Conservation (phyloP, 331 rosid species). For the Phaseolus coccineus region DNA sequence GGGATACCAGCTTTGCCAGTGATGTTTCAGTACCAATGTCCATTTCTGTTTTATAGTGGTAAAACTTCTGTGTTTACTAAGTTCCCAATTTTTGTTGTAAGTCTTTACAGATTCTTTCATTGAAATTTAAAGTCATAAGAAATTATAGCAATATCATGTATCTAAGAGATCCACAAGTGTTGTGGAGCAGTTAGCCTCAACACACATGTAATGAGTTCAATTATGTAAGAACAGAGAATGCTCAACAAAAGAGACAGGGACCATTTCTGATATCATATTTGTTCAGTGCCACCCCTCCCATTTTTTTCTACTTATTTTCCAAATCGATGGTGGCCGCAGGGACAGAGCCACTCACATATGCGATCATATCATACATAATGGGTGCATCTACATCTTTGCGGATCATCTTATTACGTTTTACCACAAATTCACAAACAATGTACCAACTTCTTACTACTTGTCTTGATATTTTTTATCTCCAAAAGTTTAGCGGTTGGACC, state of each 20-base stretch:
- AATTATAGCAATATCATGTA: slow-evolving; percentile 59
- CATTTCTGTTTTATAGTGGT: slow-evolving; percentile 84
- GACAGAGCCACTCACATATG: background rate
- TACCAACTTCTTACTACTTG: background rate
- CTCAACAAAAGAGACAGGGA: slow-evolving; percentile 39
- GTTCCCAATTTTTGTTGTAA: slow-evolving; percentile 70
- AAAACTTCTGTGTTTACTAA: slow-evolving; percentile 44
- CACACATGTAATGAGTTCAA: slow-evolving; percentile 48
- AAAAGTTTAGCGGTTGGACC: background rate
- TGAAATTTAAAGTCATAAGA: slow-evolving; percentile 68
- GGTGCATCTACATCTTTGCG: slow-evolving; percentile 15
- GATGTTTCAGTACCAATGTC: slow-evolving; percentile 87
- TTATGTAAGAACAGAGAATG: slow-evolving; percentile 49
- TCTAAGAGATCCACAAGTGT: slow-evolving; percentile 43
- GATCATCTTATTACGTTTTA: background rate
- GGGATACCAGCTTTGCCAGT: slow-evolving; percentile 74
- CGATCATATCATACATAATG: slow-evolving; percentile 17
- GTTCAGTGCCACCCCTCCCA: background rate
- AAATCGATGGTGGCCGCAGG: background rate
- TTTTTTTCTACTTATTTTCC: slow-evolving; percentile 1
- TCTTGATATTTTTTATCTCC: background rate
- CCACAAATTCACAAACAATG: slow-evolving; percentile 24
- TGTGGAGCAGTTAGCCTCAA: slow-evolving; percentile 46
- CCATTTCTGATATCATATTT: slow-evolving; percentile 35
- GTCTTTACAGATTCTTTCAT: slow-evolving; percentile 84